phyloP scores from a whole-genome alignment of 2,329 filamentous ascomycete genomes.

The Aspergillus fijiensis region DNA sequence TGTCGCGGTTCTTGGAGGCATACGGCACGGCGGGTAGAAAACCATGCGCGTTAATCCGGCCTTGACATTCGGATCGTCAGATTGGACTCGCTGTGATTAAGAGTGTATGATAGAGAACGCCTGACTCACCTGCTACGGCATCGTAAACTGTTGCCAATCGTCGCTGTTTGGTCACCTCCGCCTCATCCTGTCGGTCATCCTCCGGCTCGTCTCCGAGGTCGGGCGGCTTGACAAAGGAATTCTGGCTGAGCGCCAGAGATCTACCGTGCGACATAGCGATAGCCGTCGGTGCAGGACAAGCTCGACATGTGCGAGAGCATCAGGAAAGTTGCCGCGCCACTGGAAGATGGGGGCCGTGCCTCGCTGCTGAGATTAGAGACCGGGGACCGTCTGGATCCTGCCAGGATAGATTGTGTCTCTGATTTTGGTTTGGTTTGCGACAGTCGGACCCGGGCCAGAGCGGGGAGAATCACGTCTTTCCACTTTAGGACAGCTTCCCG shows the following conservation, averaged over 20 bases:
- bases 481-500: background rate
- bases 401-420: background rate
- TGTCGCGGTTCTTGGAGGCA: conserved; percentile 35
- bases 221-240: conserved; percentile 18
- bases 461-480: too few relatives aligned
- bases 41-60: conserved; percentile 46
- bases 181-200: conserved; percentile 3
- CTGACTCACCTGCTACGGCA: conserved; percentile 54
- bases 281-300: conserved; percentile 1
- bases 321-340: background rate
- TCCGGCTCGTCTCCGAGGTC: conserved; percentile 12
- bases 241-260: conserved; percentile 23
- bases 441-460: background rate
- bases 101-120: background rate
- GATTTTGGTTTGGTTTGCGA: conserved; percentile 1
- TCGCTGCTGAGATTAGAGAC: background rate
- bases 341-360: too few relatives aligned
- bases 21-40: conserved; percentile 28
- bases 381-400: background rate
- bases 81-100: background rate
- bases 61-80: conserved; percentile 29
- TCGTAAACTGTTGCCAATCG: conserved; percentile 55
- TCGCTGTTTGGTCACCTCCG: conserved; percentile 21
- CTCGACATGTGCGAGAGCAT: conserved; percentile 15
- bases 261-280: conserved; percentile 28